Conservation (phyloP, 345 rosid genomes). For the Gossypium bickii region DNA sequence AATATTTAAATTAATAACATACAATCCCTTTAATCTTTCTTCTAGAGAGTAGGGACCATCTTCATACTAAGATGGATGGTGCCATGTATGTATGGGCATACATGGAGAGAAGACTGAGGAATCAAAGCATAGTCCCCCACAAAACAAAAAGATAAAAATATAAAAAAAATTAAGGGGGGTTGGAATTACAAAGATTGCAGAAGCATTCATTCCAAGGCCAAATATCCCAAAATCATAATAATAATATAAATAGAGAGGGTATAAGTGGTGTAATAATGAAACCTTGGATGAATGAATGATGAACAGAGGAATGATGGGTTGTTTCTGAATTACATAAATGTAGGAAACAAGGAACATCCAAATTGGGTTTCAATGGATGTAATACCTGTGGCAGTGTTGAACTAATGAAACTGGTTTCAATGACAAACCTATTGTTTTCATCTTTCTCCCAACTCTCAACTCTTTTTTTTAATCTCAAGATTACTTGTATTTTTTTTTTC, state of each 20-base stretch:
- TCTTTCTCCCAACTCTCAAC: neutral
- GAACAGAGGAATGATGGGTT: neutral
- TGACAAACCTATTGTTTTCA: neutral
- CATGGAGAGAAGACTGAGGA: neutral
- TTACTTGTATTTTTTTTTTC: neutral
- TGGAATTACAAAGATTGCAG: neutral
- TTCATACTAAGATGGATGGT: neutral
- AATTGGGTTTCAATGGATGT: too few species aligned
- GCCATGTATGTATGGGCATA: neutral
- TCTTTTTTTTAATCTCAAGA: neutral
- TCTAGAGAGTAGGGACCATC: neutral
- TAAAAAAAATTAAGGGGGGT: neutral
- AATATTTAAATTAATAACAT: neutral
- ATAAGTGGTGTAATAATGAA: slow-evolving; percentile 4
- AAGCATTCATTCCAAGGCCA: neutral
- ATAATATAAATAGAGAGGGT: neutral
- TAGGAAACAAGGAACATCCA: neutral
- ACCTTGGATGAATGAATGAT: neutral
- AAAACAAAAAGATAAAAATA: neutral
- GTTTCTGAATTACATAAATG: neutral
- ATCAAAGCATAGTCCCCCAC: slow-evolving; percentile 3
- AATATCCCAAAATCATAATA: too few species aligned
- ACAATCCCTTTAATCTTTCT: neutral
- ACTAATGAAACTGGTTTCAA: neutral
- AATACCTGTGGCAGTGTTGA: neutral